Evolutionary conservation across 1,284 basidiomycete genomes (phyloP), one percentile per base, ranked within the genome.

Genomic region (Hypsizygus ulmarius): DNA sequence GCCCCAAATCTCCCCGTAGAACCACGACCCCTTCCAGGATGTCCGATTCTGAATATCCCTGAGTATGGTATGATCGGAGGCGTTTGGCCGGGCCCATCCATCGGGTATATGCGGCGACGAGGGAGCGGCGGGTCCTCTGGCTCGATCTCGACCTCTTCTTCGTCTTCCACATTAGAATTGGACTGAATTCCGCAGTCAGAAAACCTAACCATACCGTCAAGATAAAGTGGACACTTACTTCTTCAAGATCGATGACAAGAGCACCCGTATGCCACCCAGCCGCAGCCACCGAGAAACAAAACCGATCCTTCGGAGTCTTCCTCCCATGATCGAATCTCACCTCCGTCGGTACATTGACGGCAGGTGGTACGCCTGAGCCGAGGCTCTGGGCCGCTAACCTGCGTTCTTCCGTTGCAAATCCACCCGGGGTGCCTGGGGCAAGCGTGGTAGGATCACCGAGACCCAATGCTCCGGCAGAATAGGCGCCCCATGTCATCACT

Each of bases 191-290:
- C 33, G 6, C 21, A 15, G 6, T 16, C 21, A 38, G 21, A 44
- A 12, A 29, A 27, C 18, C 44, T 39, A 36, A 21, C 21, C 49
- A 29, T 27, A 29, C 27, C 11, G 9, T n/a, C 2, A 33, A 12
- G 35, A 25, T 14, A 15, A 14, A 30, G 15, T 29, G 18, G 32
- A 37, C 28, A 37, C 15, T n/a, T 40, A 21, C 35, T 27, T 14
- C 83, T 69, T 86, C 79, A 15, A 90, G 67, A 61, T 92, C 88
- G 25, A 94, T 85, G 1, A 90, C 88, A 41, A 95, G 70, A 0
- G 90, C 90, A 8, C 91, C 93, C 49, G 81, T 88, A 60, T 95
- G 93, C 91, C 91, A 93, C 10, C 92, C 93, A 0, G 82, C 79
- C 3, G 90, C 89, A 3, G 89, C 78, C 7, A 84, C 83, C 3